Evolutionary conservation across 179 eudicot genomes (phyloP).

Genomic region (Sideroxylon spinosum): DNA sequence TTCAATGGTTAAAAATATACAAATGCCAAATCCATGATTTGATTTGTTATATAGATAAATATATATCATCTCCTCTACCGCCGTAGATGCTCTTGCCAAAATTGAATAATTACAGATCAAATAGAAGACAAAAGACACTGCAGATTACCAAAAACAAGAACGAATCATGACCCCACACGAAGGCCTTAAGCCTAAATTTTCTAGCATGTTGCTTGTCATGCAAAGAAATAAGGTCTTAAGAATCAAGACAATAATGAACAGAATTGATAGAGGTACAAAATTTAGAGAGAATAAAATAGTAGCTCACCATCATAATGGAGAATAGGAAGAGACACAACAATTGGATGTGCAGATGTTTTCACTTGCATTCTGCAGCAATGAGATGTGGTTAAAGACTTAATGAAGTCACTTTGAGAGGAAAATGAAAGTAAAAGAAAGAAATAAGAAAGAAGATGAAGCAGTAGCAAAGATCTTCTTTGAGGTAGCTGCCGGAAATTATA

Average conservation of each 20-base stretch:
- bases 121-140: not conserved
- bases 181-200: not conserved
- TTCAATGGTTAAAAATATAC: too few relatives aligned
- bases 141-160: not conserved
- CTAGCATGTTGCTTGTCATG: not conserved
- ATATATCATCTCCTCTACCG: too few relatives aligned
- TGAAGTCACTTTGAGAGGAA: not conserved
- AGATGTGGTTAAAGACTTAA: slow-evolving; percentile 10
- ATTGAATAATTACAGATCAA: not conserved
- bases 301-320: slow-evolving; percentile 66
- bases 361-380: slow-evolving; percentile 84
- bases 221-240: not conserved
- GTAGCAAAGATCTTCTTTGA: not conserved
- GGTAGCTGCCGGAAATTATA: not conserved
- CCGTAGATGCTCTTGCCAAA: not conserved
- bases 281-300: not conserved
- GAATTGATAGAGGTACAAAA: not conserved
- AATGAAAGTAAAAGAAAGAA: not conserved
- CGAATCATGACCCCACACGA: not conserved
- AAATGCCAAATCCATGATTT: too few relatives aligned
- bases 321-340: slow-evolving; percentile 71
- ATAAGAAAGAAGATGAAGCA: not conserved
- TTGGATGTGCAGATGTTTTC: slow-evolving; percentile 61
- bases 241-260: not conserved
- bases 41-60: too few relatives aligned